These are phyloP conservation scores for Globisporangium solare DNA, from an alignment of 352 stramenopile genomes.

Conservation along the genomic window DNA sequence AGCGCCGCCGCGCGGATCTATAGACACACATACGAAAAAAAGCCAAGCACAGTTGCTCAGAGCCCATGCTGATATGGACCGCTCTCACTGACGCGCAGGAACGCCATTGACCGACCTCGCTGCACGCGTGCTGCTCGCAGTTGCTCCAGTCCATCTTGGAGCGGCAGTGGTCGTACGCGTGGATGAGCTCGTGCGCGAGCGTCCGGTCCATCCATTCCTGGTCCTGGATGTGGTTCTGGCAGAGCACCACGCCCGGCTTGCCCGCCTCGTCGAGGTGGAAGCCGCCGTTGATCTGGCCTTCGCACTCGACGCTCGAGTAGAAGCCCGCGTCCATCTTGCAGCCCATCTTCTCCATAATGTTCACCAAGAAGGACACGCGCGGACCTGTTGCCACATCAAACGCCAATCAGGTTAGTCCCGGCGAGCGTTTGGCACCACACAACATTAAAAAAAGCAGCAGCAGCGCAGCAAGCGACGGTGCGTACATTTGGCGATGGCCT, in stretches of 20 bases:
- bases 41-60: conserved; percentile 3
- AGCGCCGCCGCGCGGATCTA: conserved; percentile 70
- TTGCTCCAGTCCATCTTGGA: conserved; percentile 92
- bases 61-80: not conserved
- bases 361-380: conserved; percentile 75
- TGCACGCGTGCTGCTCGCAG: conserved; percentile 91
- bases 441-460: not conserved
- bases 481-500: conserved; percentile 65
- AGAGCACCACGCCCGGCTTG: conserved; percentile 80
- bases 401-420: not conserved
- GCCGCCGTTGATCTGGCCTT: conserved; percentile 82
- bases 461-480: not conserved
- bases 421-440: too few species aligned
- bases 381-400: conserved; percentile 33
- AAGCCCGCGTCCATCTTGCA: conserved; percentile 71
- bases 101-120: conserved; percentile 76
- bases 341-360: conserved; percentile 85
- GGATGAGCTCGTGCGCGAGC: conserved; percentile 91
- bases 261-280: conserved; percentile 78
- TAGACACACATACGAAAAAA: not conserved
- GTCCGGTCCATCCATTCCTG: conserved; percentile 91
- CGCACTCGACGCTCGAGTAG: conserved; percentile 79
- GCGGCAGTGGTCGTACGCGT: conserved; percentile 92
- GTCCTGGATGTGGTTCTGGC: conserved; percentile 89
- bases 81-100: not conserved